phyloP scores from a whole-genome alignment of 2,329 filamentous ascomycete species.

The Xylariaceae sp. region DNA sequence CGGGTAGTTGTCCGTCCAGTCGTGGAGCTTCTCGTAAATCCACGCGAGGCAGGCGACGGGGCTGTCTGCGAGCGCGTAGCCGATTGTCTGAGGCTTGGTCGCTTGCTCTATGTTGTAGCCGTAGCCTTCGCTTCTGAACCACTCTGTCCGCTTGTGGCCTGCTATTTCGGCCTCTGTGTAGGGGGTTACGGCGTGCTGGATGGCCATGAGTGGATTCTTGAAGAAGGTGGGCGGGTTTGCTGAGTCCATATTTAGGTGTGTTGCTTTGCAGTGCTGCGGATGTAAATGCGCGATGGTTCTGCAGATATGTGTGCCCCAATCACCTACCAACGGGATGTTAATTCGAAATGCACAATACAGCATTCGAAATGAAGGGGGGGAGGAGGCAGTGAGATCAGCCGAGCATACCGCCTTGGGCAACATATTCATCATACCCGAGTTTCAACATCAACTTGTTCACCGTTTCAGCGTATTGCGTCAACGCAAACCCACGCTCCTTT shows the following conservation, averaged over 20 bases:
- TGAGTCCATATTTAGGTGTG: slow-evolving; percentile 54
- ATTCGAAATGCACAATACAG: background rate
- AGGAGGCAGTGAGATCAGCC: background rate
- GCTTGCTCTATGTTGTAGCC: slow-evolving; percentile 56
- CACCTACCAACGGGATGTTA: slow-evolving; percentile 39
- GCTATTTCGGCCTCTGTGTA: slow-evolving; percentile 47
- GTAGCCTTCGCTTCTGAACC: slow-evolving; percentile 52
- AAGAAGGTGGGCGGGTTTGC: slow-evolving; percentile 44
- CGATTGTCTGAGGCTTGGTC: slow-evolving; percentile 68
- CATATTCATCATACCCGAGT: slow-evolving; percentile 59
- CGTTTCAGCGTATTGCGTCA: slow-evolving; percentile 57
- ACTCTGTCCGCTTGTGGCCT: slow-evolving; percentile 47
- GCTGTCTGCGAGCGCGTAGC: slow-evolving; percentile 62
- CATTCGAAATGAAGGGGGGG: background rate
- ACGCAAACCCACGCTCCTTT: slow-evolving; percentile 49
- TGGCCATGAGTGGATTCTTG: slow-evolving; percentile 50
- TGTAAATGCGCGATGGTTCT: slow-evolving; percentile 56
- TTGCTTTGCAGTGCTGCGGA: slow-evolving; percentile 50
- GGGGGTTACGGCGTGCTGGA: slow-evolving; percentile 49
- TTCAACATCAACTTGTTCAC: slow-evolving; percentile 63
- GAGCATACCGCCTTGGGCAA: slow-evolving; percentile 26
- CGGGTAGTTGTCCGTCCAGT: slow-evolving; percentile 66
- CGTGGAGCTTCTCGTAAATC: slow-evolving; percentile 75
- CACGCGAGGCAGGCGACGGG: slow-evolving; percentile 67
- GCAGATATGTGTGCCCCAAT: slow-evolving; percentile 65